Conservation (phyloP, 2,329 filamentous ascomycete species). For the Calonectria naviculata region DNA sequence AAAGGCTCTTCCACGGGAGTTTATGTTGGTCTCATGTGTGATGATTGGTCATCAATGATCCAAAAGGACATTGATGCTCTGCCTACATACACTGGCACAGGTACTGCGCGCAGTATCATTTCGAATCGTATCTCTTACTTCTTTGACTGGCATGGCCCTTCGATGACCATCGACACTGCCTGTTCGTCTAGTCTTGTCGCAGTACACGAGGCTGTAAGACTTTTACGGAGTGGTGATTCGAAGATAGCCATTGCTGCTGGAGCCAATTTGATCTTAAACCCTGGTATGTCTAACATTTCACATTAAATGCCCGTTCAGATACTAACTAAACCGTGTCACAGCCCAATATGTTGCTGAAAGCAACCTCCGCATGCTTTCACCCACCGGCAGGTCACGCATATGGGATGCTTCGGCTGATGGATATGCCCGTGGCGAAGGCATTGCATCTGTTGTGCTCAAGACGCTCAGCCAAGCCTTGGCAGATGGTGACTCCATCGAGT, state of each 20-base stretch:
- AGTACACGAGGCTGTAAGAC: constrained; percentile 53
- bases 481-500: background rate
- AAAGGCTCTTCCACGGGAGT: background rate
- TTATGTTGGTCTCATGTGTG: background rate
- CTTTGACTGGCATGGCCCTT: too few relatives aligned
- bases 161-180: constrained; percentile 61
- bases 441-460: background rate
- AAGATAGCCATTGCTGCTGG: background rate
- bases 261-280: background rate
- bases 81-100: background rate
- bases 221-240: background rate
- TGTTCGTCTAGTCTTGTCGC: constrained; percentile 61
- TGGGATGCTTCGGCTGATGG: background rate
- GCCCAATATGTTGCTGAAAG: background rate
- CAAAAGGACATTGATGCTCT: too few relatives aligned
- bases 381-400: background rate
- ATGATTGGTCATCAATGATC: background rate
- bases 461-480: background rate
- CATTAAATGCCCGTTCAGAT: background rate
- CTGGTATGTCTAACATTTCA: background rate
- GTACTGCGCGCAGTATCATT: constrained; percentile 50
- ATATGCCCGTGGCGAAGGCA: background rate
- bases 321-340: background rate
- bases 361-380: background rate
- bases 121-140: constrained; percentile 65